A percentile compares a stretch with the other conserved stretches of the same genome.
phyloP scores from a whole-genome alignment of 169 alveolate genomes.

The Theileria annulata region DNA sequence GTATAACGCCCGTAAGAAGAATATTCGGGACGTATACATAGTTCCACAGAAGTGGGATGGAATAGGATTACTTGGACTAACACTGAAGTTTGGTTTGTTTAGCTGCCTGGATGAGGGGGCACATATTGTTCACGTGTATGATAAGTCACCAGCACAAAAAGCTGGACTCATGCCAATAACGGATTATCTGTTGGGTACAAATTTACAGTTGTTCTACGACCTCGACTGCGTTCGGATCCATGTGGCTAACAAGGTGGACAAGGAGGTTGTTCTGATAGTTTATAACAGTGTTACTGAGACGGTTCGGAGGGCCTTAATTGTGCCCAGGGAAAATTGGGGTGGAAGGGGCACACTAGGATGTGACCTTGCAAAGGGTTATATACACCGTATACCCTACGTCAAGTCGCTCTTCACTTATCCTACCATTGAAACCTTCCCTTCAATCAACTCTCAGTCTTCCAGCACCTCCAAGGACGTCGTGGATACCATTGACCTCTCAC shows the following conservation, averaged over 20 bases:
- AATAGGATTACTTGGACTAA: conserved; percentile 72
- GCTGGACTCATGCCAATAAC: conserved; percentile 67
- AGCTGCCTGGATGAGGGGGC: conserved; percentile 76
- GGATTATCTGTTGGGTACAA: conserved; percentile 70
- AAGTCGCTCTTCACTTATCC: conserved; percentile 40
- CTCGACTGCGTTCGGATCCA: conserved; percentile 56
- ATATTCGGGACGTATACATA: conserved; percentile 58
- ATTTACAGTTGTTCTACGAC: conserved; percentile 53
- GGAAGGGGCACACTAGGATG: conserved; percentile 74
- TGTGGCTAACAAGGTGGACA: conserved; percentile 59
- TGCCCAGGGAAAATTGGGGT: conserved; percentile 62
- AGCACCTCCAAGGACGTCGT: not conserved
- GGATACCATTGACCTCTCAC: conserved; percentile 5
- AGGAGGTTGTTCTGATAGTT: conserved; percentile 52
- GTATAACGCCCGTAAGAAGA: conserved; percentile 70
- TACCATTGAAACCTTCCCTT: not conserved
- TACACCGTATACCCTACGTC: conserved; percentile 66
- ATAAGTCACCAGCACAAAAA: conserved; percentile 68
- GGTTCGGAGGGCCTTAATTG: conserved; percentile 59
- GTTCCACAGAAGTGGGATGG: conserved; percentile 79
- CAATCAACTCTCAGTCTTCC: not conserved
- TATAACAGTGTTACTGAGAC: conserved; percentile 65
- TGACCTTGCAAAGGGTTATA: conserved; percentile 63
- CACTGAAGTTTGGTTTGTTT: conserved; percentile 64
- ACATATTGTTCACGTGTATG: conserved; percentile 59